phyloP scores from a whole-genome alignment of 441 rosid species.

The Pelargonium myrrhifolium region DNA sequence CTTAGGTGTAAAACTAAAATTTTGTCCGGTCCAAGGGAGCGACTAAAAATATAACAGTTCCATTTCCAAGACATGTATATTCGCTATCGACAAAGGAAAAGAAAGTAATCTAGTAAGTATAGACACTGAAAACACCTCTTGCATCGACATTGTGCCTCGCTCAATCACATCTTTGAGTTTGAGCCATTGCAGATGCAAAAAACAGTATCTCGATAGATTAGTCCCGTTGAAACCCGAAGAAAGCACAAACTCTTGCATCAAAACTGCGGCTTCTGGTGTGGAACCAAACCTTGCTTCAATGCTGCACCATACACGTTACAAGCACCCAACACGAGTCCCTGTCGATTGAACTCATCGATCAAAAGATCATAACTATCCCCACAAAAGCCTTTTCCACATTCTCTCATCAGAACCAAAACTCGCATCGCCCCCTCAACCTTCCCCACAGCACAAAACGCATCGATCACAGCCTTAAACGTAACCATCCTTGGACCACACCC shows the following conservation, averaged over 20 bases:
- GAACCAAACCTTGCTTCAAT: slow-evolving; percentile 40
- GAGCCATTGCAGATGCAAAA: no score
- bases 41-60: no score
- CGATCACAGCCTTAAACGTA: slow-evolving; percentile 33
- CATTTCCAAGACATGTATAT: no score
- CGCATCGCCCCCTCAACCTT: slow-evolving; percentile 33
- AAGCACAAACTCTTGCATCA: neutral
- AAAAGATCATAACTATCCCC: slow-evolving; percentile 31
- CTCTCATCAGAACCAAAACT: slow-evolving; percentile 30
- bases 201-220: no score
- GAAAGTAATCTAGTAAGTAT: no score
- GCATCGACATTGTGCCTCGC: no score
- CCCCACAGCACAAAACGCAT: slow-evolving; percentile 32
- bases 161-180: no score
- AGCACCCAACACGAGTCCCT: slow-evolving; percentile 26
- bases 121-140: no score
- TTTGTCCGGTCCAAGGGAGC: no score
- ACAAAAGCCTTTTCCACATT: slow-evolving; percentile 27
- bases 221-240: no score
- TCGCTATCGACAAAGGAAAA: no score
- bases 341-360: slow-evolving; percentile 37
- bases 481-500: slow-evolving; percentile 35
- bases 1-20: no score
- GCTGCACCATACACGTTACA: slow-evolving; percentile 44
- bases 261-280: slow-evolving; percentile 24